phyloP scores from a whole-genome alignment of 129 eudicot species.

The Chrysanthemum lavandulifolium region DNA sequence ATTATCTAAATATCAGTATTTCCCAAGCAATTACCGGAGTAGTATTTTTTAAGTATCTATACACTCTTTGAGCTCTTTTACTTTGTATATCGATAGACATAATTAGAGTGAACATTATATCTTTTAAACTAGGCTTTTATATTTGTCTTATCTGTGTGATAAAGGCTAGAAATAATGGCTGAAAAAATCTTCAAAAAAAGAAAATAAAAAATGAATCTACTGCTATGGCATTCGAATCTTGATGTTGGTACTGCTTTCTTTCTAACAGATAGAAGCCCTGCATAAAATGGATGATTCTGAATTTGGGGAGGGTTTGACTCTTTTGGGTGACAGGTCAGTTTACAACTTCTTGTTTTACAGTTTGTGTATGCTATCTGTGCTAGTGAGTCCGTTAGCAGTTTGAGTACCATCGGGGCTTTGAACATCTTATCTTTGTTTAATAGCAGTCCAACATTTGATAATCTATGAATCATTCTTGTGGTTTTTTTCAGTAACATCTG shows the following conservation, averaged over 20 bases:
- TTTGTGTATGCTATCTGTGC: neutral
- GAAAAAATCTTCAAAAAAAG: too few species aligned
- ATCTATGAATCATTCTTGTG: too few species aligned
- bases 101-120: too few species aligned
- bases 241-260: conserved; percentile 14
- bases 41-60: neutral
- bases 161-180: neutral
- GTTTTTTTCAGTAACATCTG: too few species aligned
- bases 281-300: conserved; percentile 44
- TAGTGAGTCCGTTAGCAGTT: too few species aligned
- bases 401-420: neutral
- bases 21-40: too few species aligned
- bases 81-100: neutral
- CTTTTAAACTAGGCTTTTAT: too few species aligned
- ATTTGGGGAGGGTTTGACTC: conserved; percentile 87
- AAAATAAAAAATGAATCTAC: too few species aligned
- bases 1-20: too few species aligned
- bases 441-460: neutral
- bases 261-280: conserved; percentile 28
- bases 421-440: neutral
- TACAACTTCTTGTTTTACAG: conserved; percentile 3
- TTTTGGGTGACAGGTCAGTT: conserved; percentile 74
- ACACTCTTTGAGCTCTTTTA: neutral
- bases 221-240: neutral
- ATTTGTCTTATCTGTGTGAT: neutral